These are phyloP conservation scores for Penicillium daleae DNA, from an alignment of 495 filamentous ascomycete genomes.

Conservation along the genomic window DNA sequence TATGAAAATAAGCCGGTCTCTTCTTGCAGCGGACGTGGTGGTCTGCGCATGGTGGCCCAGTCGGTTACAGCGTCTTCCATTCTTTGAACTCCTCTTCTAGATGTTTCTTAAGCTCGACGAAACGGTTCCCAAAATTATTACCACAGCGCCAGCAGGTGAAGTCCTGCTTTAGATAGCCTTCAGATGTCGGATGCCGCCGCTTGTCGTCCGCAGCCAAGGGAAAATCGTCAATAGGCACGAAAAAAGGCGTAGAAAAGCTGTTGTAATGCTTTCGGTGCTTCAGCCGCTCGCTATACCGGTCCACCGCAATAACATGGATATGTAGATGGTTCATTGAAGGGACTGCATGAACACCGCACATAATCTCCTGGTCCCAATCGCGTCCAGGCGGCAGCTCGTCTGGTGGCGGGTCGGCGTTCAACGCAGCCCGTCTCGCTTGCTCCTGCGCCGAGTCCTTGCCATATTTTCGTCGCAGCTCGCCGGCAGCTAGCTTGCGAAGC, in stretches of 20 bases:
- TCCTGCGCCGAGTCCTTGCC: conserved; percentile 67
- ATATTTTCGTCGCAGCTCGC: conserved; percentile 73
- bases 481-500: conserved; percentile 66
- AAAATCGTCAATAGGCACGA: conserved; percentile 79
- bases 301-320: conserved; percentile 80
- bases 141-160: conserved; percentile 88
- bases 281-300: conserved; percentile 69
- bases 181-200: conserved; percentile 55
- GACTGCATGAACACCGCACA: conserved; percentile 78
- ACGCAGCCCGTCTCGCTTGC: conserved; percentile 54
- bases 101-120: conserved; percentile 77
- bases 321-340: conserved; percentile 95
- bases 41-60: conserved; percentile 7
- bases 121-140: conserved; percentile 69
- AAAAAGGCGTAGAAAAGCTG: conserved; percentile 86
- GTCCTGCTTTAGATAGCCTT: conserved; percentile 62
- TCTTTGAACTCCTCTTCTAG: conserved; percentile 76
- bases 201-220: conserved; percentile 67
- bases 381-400: conserved; percentile 67
- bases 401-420: conserved; percentile 48
- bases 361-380: conserved; percentile 78
- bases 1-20: conserved; percentile 17
- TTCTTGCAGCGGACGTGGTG: conserved; percentile 15
- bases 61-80: conserved; percentile 71
- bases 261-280: conserved; percentile 91